Evolutionary conservation across 805 yeast genomes (phyloP), one percentile per base, ranked within the genome.

Genomic region (Myxozyma neotropica): DNA sequence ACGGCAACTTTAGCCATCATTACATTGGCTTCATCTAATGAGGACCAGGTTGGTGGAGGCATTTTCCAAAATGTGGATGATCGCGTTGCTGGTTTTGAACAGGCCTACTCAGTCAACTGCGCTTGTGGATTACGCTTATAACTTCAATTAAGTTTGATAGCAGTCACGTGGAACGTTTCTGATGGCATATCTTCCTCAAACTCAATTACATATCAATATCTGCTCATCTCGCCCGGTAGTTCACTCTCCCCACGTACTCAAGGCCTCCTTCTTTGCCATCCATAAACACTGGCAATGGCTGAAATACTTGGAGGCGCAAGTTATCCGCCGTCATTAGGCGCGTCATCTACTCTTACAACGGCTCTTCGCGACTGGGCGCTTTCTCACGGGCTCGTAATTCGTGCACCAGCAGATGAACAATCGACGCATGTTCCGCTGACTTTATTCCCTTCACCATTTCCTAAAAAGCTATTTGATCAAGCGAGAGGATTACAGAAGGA

Each of bases 401-500:
- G 59, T 4, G 58, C 57, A 17, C 52, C 58, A 26, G 84, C 86
- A 1, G 77, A 80, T 26, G 83, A 78, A n/a, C 76, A 76, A 43
- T 80, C 83, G 15, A 74, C 74, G 21, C 81, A 80, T 53, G 96
- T 97, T 1, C 99, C 99, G 39, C 84, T 90, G 8, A 94, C 99
- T 1, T 69, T 93, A 29, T 90, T 79, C 69, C 99, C 99, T 3
- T 88, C 97, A 0, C 96, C 96, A 5, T 84, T 91, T 65, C 93
- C 97, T 3, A 78, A 75, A 57, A 54, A 70, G 1, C 83, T 87
- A 55, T 93, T 89, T 72, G 78, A 82, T 8, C 78, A 80, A 61
- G 96, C 96, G 1, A 69, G 83, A 26, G 74, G 73, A 3, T 85
- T 91, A 12, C 96, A 92, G 71, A 73, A 77, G 42, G 69, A 75